These are phyloP conservation scores for Chlamydomonas eustigma DNA, from an alignment of 139 green algal species.

Conservation along the genomic window DNA sequence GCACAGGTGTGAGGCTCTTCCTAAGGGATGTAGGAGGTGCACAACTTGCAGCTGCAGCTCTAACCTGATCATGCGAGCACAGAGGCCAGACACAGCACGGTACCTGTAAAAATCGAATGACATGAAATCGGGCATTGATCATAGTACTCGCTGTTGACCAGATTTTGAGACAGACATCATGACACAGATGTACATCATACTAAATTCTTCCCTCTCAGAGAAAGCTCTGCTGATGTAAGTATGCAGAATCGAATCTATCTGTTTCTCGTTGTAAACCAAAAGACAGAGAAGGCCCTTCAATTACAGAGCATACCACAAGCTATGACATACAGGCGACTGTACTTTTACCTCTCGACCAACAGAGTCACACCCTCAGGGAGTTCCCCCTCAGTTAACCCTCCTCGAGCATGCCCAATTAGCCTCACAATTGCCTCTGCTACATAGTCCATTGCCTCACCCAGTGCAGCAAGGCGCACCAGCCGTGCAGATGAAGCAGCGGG, in stretches of 20 bases:
- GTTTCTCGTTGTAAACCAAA: too few species aligned
- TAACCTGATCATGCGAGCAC: slow-evolving; percentile 51
- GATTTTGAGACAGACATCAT: too few species aligned
- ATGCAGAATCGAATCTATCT: too few species aligned
- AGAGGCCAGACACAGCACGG: slow-evolving; percentile 40
- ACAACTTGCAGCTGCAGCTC: slow-evolving; percentile 57
- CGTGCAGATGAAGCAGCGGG: not conserved
- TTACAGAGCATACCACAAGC: too few species aligned
- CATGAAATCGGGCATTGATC: too few species aligned
- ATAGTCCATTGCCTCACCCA: not conserved
- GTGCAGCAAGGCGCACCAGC: not conserved
- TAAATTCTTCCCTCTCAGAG: too few species aligned
- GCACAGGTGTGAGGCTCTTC: slow-evolving; percentile 39
- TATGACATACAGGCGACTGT: too few species aligned
- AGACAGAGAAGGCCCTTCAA: too few species aligned
- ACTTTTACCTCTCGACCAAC: slow-evolving; percentile 10
- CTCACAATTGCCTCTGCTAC: not conserved
- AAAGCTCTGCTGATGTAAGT: too few species aligned
- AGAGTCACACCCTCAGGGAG: not conserved
- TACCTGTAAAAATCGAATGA: too few species aligned
- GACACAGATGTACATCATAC: too few species aligned
- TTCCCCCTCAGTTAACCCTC: not conserved
- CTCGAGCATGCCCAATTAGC: not conserved
- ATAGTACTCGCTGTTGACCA: too few species aligned
- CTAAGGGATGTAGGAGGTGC: slow-evolving; percentile 45